Evolutionary conservation across 2,329 filamentous ascomycete species (phyloP).

Genomic region (Orbilia brochopaga): DNA sequence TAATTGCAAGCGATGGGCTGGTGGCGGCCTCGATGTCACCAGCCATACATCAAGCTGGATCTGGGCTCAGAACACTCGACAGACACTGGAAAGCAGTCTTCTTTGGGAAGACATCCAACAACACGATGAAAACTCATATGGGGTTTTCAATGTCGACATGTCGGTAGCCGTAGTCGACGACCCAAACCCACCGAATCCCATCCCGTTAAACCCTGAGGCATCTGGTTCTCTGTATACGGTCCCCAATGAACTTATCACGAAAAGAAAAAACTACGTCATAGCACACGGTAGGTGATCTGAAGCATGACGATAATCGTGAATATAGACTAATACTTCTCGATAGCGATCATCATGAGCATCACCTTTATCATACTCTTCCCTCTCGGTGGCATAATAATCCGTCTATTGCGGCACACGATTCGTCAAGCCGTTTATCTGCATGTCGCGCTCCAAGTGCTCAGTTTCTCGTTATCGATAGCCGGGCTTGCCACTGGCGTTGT

Average conservation of each 20-base stretch:
- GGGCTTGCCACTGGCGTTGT: conserved; percentile 67
- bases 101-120: conserved; percentile 58
- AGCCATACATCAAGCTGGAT: conserved; percentile 62
- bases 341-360: conserved; percentile 67
- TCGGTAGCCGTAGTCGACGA: conserved; percentile 59
- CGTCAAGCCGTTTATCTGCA: conserved; percentile 60
- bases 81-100: conserved; percentile 61
- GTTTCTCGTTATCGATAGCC: conserved; percentile 66
- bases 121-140: conserved; percentile 60
- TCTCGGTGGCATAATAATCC: conserved; percentile 67
- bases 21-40: conserved; percentile 60
- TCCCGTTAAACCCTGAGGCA: conserved; percentile 36
- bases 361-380: conserved; percentile 68
- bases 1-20: conserved; percentile 63
- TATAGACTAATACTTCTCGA: conserved; percentile 4
- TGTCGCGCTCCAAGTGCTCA: conserved; percentile 64
- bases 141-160: conserved; percentile 62
- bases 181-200: conserved; percentile 56
- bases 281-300: conserved; percentile 52
- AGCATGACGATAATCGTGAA: conserved; percentile 8
- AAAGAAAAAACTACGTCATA: conserved; percentile 53
- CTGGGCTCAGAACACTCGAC: conserved; percentile 64
- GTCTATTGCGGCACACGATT: conserved; percentile 62
- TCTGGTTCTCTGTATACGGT: conserved; percentile 46
- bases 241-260: conserved; percentile 46